Evolutionary conservation across 352 stramenopile genomes (phyloP), one percentile per base, ranked within the genome.

Genomic region (Pythium rhizo-oryzae): DNA sequence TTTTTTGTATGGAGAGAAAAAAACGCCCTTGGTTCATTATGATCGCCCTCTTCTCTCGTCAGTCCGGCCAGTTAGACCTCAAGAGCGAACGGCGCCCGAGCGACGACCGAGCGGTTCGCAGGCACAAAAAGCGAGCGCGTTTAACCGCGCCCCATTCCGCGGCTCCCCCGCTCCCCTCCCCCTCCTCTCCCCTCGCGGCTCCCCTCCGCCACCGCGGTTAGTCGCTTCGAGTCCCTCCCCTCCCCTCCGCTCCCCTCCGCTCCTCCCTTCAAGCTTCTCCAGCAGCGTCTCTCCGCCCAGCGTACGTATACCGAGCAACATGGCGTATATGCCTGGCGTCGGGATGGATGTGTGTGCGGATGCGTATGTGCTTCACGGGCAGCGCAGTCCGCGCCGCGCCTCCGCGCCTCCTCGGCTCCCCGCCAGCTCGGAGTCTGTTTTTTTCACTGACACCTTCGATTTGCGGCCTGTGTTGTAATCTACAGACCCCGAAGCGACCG

Each of bases 1-100:
- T 35, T 56, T 47, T 71, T 61, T 61, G 47, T 59, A 63, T 59
- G 53, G 43, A 62, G 51, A 41, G 51, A 71, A 71, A 43, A 71
- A 76, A 76, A 72, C 69, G 69, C 55, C 50, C 69, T 68, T 52
- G 50, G 62, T 66, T 74, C 68, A 75, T 76, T 76, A 76, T 76
- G 70, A 71, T 74, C 71, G 60, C 54, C 62, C 54, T 58, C 24
- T 59, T 44, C 57, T 63, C 43, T 58, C 41, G 15, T 55, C 57
- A 71, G 65, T 71, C 57, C 57, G 60, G 65, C 60, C 57, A 71
- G 59, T 58, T 41, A 43, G 37, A 43, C 41, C 37, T 18, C 28
- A 35, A 51, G 49, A 58, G 61, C 35, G 61, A 61, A 61, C 55
- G 55, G 39, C 55, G 39, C 33, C 15, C 53, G 43, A 52, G 53